Base-by-base conservation (phyloP, 192 early-diverging fungal genomes). In the Coemansia sp. region DNA sequence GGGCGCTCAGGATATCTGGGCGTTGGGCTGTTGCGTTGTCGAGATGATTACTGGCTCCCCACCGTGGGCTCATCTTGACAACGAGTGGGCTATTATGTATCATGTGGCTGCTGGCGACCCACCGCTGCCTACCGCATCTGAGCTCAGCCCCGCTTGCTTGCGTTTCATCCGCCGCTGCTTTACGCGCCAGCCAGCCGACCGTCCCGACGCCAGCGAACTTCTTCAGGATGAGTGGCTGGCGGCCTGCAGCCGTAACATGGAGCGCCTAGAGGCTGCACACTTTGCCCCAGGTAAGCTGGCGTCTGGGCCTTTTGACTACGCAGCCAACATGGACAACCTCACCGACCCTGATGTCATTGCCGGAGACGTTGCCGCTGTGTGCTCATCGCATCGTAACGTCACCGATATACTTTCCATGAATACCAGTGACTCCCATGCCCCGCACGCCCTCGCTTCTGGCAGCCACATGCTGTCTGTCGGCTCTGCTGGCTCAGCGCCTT, bases 11-110 rank as follows among this genome's bases (percentile, higher is more conserved):
- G 95, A 97, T 66, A 93, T 97, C 27, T 97, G 94, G 94, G 88
- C 92, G 6, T 69, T 95, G 52, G 95, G 92, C 11, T 97, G 95
- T 67, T 94, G 92, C 67, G 83, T 97, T 14, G 78, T 95, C 31
- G 94, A 95, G 70, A 94, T 97, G 92, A 84, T 92, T 2, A 95
- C 93, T 0, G 95, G 95, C n/a, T 75, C 85, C 31, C 88, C 88
- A 57, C 93, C 94, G 2, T 96, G 94, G 94, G 84, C 89, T 19
- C 88, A 90, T 54, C 59, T 96, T 27, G 94, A 96, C 63, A 96
- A 96, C 65, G 92, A 96, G 76, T 96, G 92, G 92, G 90, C 94
- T 1, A 89, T 96, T 30, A 96, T 96, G 92, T 96, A 90, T 67
- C 91, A 94, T 65, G 92, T 93, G 6, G 90, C 90, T 0, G 86